Evolutionary conservation across 2,329 filamentous ascomycete species (phyloP).

Genomic region (Pseudophaeomoniella oleicola): DNA sequence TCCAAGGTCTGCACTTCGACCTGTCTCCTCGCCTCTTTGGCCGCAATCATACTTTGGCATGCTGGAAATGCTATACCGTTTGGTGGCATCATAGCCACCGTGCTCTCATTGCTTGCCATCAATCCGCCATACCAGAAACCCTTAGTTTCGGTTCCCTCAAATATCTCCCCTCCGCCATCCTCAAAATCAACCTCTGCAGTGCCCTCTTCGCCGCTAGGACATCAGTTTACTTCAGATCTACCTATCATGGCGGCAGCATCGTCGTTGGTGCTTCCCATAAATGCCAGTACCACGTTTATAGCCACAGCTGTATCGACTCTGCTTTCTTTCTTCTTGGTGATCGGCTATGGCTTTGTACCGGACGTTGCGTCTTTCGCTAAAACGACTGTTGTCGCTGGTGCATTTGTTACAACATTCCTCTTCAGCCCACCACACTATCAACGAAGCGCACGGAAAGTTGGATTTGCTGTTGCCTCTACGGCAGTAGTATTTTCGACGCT

Average conservation of each 20-base stretch:
- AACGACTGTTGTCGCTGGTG: not conserved
- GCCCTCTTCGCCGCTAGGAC: too few species aligned
- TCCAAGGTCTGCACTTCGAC: constrained; percentile 2
- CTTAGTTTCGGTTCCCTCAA: constrained; percentile 1
- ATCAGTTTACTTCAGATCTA: too few species aligned
- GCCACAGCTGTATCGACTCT: not conserved
- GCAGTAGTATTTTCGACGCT: constrained; percentile 16
- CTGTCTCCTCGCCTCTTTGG: not conserved
- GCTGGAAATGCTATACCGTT: not conserved
- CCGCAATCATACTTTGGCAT: not conserved
- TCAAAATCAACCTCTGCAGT: constrained; percentile 7
- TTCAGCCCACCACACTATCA: not conserved
- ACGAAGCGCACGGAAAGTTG: constrained; percentile 15
- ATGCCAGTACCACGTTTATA: too few species aligned
- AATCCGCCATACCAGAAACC: not conserved
- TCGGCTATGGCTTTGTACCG: too few species aligned
- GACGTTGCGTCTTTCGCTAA: not conserved
- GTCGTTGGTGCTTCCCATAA: too few species aligned
- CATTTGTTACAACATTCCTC: not conserved
- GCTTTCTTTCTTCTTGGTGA: too few species aligned
- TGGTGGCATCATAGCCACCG: not conserved
- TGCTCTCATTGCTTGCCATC: not conserved
- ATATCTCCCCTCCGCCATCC: constrained; percentile 5
- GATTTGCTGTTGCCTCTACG: constrained; percentile 15
- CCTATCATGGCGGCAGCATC: too few species aligned